Percentiles rank a stretch among this genome's conserved stretches.
phyloP scores from a whole-genome alignment of 192 early-diverging fungal species.

The Glomus cerebriforme region DNA sequence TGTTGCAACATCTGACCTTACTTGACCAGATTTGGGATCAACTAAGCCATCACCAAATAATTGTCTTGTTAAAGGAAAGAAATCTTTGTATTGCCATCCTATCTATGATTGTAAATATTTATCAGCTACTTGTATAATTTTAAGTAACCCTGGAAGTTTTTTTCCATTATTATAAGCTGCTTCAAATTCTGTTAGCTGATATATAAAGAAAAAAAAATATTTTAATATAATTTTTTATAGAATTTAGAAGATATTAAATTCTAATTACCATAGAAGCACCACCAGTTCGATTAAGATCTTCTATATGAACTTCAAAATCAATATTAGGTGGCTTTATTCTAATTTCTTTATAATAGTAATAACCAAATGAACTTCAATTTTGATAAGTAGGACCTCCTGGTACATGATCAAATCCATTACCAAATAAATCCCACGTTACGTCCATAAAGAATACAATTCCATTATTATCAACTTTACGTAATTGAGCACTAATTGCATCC shows the following conservation, averaged over 20 bases:
- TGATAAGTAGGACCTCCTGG: slow-evolving; percentile 53
- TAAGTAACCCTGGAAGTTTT: slow-evolving; percentile 39
- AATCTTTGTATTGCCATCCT: slow-evolving; percentile 59
- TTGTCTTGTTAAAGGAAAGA: slow-evolving; percentile 27
- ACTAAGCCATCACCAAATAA: background rate
- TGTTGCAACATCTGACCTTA: background rate
- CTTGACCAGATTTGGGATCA: background rate
- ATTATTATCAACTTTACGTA: slow-evolving; percentile 54
- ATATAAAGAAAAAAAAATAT: background rate
- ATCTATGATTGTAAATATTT: slow-evolving; percentile 53
- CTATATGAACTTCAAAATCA: slow-evolving; percentile 43
- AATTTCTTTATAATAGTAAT: slow-evolving; percentile 57
- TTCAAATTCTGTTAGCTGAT: slow-evolving; percentile 56
- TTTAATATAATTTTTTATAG: too few relatives aligned
- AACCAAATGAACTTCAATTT: slow-evolving; percentile 44
- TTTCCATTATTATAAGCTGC: slow-evolving; percentile 46
- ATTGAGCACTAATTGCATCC: slow-evolving; percentile 48
- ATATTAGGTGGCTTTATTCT: slow-evolving; percentile 42
- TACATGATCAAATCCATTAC: slow-evolving; percentile 47
- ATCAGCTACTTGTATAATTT: slow-evolving; percentile 47
- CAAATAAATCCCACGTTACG: slow-evolving; percentile 48
- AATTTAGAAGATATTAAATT: background rate
- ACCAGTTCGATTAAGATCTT: slow-evolving; percentile 43
- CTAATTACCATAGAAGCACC: background rate
- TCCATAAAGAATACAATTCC: slow-evolving; percentile 61